Base-by-base conservation (phyloP, 441 rosid genomes). In the Melianthus villosus region DNA sequence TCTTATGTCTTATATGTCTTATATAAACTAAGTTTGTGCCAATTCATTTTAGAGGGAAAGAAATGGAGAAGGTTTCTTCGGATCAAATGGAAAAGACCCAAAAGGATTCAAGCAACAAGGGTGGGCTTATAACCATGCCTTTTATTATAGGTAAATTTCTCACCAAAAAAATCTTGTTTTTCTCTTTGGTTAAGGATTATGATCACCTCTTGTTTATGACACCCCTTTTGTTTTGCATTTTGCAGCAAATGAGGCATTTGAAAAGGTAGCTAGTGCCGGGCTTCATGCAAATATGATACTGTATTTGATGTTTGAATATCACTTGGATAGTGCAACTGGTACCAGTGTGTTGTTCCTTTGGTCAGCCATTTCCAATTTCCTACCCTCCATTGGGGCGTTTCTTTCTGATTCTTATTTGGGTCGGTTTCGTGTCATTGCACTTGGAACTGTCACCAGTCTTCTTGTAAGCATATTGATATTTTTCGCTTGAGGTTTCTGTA, bases 261-360 rank as follows among this genome's bases (percentile, higher is more conserved):
- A 81, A 71, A 85, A 69, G 56, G 71, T 79, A 46, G 80, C 96
- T 35, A 74, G 84, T 65, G 73, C 68, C 44, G 96, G 91, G 12
- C 27, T 85, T 50, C 1, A 62, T 16, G 72, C 83, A 16, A 81
- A 81, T 60, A 85, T 85, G 91, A 71, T 70, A 41, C 29, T 69
- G 17, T 85, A 85, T 53, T 53, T 85, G 71, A 72, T 70, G 48
- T 45, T 19, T 46, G 73, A 74, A 25, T 85, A 81, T 53, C 46
- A 59, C 18, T 10, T 74, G 17, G 69, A 70, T 23, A 52, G 65
- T 3, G 73, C 64, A 1, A 65, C 62, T 38, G 80, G 74, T 5
- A 60, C 86, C 6, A 73, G 52, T 35, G 38, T 78, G 1, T 44
- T 81, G 60, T 72, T 72, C 71, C 51, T 75, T 34, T 75, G 89